phyloP scores from a whole-genome alignment of 306 rosid genomes.

The Crataegus laevigata region DNA sequence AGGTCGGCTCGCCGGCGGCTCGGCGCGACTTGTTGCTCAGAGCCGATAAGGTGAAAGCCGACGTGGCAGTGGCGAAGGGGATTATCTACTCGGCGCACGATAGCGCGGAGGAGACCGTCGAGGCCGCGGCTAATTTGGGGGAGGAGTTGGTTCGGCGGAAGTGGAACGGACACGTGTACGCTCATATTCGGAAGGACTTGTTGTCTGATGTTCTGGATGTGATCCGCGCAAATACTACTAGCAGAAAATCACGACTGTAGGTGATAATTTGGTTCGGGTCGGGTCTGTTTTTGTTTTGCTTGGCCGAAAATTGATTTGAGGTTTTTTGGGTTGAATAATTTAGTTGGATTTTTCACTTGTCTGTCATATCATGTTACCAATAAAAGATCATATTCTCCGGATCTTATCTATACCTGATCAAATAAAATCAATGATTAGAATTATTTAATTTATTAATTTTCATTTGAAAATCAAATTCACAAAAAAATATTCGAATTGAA shows the following conservation, averaged over 20 bases:
- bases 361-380: no score
- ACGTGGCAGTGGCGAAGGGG: conserved; percentile 47
- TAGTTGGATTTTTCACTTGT: no score
- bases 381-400: no score
- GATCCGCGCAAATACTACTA: not conserved
- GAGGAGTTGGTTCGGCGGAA: conserved; percentile 33
- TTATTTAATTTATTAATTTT: no score
- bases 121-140: conserved; percentile 42
- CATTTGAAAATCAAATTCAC: no score
- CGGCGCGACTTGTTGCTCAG: conserved; percentile 45
- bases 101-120: conserved; percentile 43
- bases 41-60: conserved; percentile 59
- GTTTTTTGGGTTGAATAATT: no score
- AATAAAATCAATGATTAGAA: no score
- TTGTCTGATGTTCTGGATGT: conserved; percentile 25
- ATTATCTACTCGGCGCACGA: conserved; percentile 53
- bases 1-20: conserved; percentile 39
- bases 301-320: no score
- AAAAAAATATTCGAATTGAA: no score
- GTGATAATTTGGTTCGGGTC: not conserved
- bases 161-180: conserved; percentile 79
- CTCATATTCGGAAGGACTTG: conserved; percentile 37
- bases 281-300: no score
- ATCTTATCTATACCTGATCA: no score
- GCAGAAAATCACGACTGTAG: conserved; percentile 30